Base-by-base conservation (phyloP, 2,329 filamentous ascomycete genomes). In the Dothistroma pini region DNA sequence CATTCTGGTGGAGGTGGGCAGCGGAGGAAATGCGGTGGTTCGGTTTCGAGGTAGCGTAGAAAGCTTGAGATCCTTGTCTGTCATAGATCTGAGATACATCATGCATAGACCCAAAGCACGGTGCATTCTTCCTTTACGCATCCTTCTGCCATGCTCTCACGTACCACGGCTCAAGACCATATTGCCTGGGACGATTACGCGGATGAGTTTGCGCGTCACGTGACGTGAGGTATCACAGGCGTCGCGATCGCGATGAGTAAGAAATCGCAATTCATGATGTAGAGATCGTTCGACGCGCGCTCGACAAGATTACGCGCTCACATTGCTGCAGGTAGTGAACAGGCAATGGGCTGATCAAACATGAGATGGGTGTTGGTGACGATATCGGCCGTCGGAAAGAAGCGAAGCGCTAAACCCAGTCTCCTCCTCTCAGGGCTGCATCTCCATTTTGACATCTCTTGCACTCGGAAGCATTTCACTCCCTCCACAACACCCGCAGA, bases 1-100 rank as follows among this genome's bases (percentile, higher is more conserved):
- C 31, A 41, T n/a, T 14, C 11, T 19, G 52, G 14, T 41, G 5
- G 31, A 34, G 52, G 32, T 54, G 52, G 12, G 19, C 25, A 35
- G 25, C 41, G 44, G 55, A 57, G 55, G 55, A 57, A 50, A 35
- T 50, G 35, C 44, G 55, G 55, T 16, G 7, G 16, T 44, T 44
- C 41, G n/a, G 14, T 44, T 44, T 12, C 16, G 11, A 38, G 35
- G 11, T 38, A 38, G 16, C 35, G 35, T 12, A 11, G 14, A 44
- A 44, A 44, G 41, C 41, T 44, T 44, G 34, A 11, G 41, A 44
- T 44, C 41, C 41, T 19, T 19, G 41, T 44, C 41, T 44, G n/a
- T 44, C 41, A n/a, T 44, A 44, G 14, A 44, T 44, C 14, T 44
- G 41, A 44, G 41, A 19, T 44, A 19, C 35, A 38, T 19, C 14